A percentile compares a stretch with the other conserved stretches of the same genome.
These are phyloP conservation scores for Aspergillus campestris DNA, from an alignment of 495 filamentous ascomycete species.

Conservation along the genomic window DNA sequence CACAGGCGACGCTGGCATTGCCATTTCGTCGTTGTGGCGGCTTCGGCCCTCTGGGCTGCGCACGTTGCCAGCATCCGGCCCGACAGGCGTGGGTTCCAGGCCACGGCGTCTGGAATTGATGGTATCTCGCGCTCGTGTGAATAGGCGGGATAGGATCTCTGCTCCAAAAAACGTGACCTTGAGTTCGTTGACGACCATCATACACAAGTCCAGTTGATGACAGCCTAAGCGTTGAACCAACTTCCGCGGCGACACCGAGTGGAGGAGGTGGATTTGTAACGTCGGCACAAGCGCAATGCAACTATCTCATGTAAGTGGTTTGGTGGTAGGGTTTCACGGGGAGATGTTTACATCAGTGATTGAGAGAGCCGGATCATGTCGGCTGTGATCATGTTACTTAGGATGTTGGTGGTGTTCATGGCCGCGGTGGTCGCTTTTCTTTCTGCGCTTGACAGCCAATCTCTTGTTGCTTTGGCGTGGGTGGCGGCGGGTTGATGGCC, in stretches of 20 bases:
- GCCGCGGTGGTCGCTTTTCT: neutral
- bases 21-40: no score
- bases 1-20: no score
- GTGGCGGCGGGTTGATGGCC: no score
- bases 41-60: no score
- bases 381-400: neutral
- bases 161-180: neutral
- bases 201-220: neutral
- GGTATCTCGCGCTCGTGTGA: neutral
- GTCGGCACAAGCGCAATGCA: neutral
- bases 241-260: neutral
- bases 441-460: neutral
- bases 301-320: neutral
- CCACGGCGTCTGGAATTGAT: no score
- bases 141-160: neutral
- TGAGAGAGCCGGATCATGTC: neutral
- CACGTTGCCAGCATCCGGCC: no score
- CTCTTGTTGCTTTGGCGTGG: neutral
- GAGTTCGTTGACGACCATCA: constrained; percentile 1
- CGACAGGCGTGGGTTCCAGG: no score
- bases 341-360: neutral
- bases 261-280: constrained; percentile 2
- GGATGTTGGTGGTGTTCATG: constrained; percentile 1
- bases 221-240: constrained; percentile 1
- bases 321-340: neutral